phyloP scores from a whole-genome alignment of 805 yeast genomes.

The Candida michaelii region DNA sequence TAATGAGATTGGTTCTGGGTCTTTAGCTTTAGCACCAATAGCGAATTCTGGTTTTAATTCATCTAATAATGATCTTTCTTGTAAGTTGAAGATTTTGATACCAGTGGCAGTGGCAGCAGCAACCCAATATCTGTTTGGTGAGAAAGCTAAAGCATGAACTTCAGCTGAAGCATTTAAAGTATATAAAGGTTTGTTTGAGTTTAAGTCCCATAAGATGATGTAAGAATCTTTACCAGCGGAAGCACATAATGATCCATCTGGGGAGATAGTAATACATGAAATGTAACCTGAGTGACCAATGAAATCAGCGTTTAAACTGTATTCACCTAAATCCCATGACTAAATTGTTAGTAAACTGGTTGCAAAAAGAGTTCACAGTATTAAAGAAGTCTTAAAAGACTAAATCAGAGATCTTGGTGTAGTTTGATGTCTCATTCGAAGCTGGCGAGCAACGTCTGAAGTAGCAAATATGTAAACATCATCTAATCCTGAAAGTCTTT shows the following conservation, averaged over 20 bases:
- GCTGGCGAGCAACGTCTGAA: conserved; percentile 77
- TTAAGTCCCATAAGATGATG: conserved; percentile 97
- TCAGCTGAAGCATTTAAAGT: conserved; percentile 93
- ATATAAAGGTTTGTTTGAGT: conserved; percentile 82
- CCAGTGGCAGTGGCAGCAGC: conserved; percentile 99
- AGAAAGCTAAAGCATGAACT: conserved; percentile 97
- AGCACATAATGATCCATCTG: conserved; percentile 99
- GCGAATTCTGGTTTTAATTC: conserved; percentile 98
- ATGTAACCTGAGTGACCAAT: conserved; percentile 99
- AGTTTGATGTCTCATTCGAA: conserved; percentile 91
- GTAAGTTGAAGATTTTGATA: conserved; percentile 97
- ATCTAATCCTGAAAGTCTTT: conserved; percentile 9
- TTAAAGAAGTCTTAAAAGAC: conserved; percentile 2
- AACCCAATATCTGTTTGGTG: conserved; percentile 99
- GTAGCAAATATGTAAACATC: conserved; percentile 87
- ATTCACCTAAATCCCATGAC: conserved; percentile 93
- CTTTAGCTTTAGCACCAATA: conserved; percentile 83
- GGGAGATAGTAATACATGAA: conserved; percentile 94
- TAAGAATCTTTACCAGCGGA: conserved; percentile 99
- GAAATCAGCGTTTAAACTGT: conserved; percentile 90
- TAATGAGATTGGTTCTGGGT: conserved; percentile 96
- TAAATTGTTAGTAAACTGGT: conserved; percentile 51
- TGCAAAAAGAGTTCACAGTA: conserved; percentile 2
- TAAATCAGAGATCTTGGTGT: conserved; percentile 98
- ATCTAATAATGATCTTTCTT: conserved; percentile 90